A percentile compares a stretch with the other conserved stretches of the same genome.
These are phyloP conservation scores for Chlamydomonas reinhardtii DNA, from an alignment of 163 green algal species.

Conservation along the genomic window DNA sequence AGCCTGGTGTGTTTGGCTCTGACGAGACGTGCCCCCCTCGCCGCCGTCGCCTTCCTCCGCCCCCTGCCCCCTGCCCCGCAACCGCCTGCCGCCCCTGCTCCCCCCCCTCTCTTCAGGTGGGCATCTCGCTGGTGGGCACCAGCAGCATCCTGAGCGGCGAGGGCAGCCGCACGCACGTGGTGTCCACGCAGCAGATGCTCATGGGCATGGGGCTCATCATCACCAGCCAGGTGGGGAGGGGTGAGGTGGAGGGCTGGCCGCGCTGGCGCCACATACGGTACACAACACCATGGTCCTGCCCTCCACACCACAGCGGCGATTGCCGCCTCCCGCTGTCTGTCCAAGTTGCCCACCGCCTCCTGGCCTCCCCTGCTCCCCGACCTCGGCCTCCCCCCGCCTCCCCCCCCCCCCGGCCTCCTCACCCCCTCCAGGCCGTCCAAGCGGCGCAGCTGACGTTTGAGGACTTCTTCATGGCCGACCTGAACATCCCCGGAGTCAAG, in stretches of 20 bases:
- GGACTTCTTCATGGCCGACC: slow-evolving; percentile 85
- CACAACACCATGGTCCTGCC: too few species aligned
- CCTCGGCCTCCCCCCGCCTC: too few species aligned
- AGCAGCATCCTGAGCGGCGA: slow-evolving; percentile 71
- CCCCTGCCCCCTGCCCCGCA: not conserved
- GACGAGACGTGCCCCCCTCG: too few species aligned
- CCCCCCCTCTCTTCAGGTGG: slow-evolving; percentile 50
- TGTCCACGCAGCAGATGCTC: slow-evolving; percentile 69
- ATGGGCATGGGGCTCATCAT: slow-evolving; percentile 83
- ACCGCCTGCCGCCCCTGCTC: not conserved
- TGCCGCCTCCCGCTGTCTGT: too few species aligned
- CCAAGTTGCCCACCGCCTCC: too few species aligned
- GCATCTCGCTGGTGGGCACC: slow-evolving; percentile 75
- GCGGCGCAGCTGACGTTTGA: slow-evolving; percentile 83
- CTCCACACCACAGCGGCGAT: too few species aligned
- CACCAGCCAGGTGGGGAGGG: slow-evolving; percentile 63
- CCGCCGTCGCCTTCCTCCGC: not conserved
- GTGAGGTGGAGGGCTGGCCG: not conserved
- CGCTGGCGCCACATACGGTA: too few species aligned
- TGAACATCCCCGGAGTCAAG: slow-evolving; percentile 68
- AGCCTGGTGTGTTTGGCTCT: too few species aligned
- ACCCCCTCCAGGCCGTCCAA: slow-evolving; percentile 66
- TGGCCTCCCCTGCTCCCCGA: too few species aligned
- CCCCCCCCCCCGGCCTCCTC: too few species aligned
- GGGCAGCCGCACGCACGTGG: slow-evolving; percentile 59